Conservation (phyloP, 352 stramenopile species). For the Phytophthora sp. region DNA sequence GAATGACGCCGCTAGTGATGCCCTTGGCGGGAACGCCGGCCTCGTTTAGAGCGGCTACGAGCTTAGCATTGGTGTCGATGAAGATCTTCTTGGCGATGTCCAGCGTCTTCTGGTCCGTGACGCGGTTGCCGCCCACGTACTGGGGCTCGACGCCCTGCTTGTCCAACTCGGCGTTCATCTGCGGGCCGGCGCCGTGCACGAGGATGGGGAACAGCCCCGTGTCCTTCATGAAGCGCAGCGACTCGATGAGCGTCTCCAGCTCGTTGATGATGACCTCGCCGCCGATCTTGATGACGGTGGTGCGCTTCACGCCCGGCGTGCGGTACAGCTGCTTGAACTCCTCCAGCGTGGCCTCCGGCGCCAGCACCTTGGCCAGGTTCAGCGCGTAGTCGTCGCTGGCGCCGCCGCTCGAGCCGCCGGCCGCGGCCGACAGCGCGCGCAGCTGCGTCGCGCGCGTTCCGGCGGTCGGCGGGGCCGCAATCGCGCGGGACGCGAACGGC, state of each 20-base stretch:
- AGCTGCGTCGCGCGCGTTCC: conserved; percentile 12
- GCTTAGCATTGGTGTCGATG: conserved; percentile 79
- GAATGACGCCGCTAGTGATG: conserved; percentile 88
- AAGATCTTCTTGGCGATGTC: conserved; percentile 90
- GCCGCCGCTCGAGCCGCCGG: conserved; percentile 24
- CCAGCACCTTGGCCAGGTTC: conserved; percentile 67
- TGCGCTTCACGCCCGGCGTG: conserved; percentile 70
- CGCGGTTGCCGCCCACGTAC: conserved; percentile 88
- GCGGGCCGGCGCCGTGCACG: conserved; percentile 87
- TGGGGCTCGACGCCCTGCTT: conserved; percentile 83
- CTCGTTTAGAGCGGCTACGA: conserved; percentile 75
- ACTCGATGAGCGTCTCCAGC: conserved; percentile 84
- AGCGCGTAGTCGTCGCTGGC: conserved; percentile 41
- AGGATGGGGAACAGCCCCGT: conserved; percentile 87
- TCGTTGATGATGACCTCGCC: conserved; percentile 90
- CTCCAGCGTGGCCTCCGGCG: conserved; percentile 56
- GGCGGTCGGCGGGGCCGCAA: neutral
- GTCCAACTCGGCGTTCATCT: conserved; percentile 90
- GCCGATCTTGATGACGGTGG: conserved; percentile 90
- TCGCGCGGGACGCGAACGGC: neutral
- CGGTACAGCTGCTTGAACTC: conserved; percentile 82
- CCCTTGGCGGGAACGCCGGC: conserved; percentile 71
- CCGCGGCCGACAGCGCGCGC: too few species aligned
- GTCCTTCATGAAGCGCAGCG: conserved; percentile 84
- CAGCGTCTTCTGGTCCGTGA: conserved; percentile 88